phyloP scores from a whole-genome alignment of 176 grass and related monocot genomes.

The Phragmites australis region DNA sequence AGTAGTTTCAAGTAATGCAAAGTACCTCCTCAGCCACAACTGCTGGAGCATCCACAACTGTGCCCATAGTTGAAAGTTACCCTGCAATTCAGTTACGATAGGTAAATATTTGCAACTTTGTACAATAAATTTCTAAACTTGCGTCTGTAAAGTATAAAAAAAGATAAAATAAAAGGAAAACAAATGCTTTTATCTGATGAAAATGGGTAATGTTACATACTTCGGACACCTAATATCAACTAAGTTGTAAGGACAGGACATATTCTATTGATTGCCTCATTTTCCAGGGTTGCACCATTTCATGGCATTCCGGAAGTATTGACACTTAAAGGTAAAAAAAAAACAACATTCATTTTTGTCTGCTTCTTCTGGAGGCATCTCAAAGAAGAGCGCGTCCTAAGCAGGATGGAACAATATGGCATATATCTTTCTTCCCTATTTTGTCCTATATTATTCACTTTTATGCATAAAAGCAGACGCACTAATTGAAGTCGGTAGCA shows the following conservation, averaged over 20 bases:
- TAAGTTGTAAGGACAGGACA: background rate
- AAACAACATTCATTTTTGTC: background rate
- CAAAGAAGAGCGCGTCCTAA: background rate
- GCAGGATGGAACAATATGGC: slow-evolving; percentile 8
- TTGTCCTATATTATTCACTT: background rate
- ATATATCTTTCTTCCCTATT: background rate
- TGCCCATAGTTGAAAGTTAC: slow-evolving; percentile 46
- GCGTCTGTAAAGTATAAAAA: background rate
- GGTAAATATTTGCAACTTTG: background rate
- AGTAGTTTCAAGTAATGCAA: background rate
- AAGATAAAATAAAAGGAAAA: background rate
- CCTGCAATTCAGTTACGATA: slow-evolving; percentile 2
- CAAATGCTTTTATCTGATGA: background rate
- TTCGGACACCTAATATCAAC: background rate
- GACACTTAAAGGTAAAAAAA: too few species aligned
- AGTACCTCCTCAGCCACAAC: slow-evolving; percentile 33
- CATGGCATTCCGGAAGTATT: background rate
- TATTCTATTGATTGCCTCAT: background rate
- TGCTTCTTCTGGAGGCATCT: background rate
- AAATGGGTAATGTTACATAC: background rate
- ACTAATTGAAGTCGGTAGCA: background rate
- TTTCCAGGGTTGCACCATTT: background rate
- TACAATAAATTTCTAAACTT: background rate
- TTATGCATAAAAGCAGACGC: background rate
- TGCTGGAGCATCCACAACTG: slow-evolving; percentile 52